Evolutionary conservation across 257 asterid genomes (phyloP).

Genomic region (Anisodus tanguticus): DNA sequence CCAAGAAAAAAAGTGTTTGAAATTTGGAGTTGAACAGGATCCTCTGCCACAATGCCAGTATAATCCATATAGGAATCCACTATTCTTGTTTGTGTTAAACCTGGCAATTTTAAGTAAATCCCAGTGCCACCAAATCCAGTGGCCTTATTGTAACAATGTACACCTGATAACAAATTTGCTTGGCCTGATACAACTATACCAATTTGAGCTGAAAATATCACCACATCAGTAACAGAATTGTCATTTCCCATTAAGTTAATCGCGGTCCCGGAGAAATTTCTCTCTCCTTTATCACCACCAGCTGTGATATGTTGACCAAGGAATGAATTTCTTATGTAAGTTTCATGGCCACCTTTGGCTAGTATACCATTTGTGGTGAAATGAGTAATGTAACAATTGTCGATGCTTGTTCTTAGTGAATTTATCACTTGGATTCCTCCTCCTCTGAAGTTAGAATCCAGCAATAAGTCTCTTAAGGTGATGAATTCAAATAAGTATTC

Average conservation of each 20-base stretch:
- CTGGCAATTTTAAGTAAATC: constrained; percentile 66
- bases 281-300: constrained; percentile 70
- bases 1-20: constrained; percentile 79
- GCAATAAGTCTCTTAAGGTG: constrained; percentile 65
- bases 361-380: constrained; percentile 71
- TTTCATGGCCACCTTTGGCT: constrained; percentile 76
- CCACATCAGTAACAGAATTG: constrained; percentile 75
- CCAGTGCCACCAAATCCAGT: constrained; percentile 86
- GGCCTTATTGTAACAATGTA: constrained; percentile 95
- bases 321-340: constrained; percentile 70
- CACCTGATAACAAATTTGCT: constrained; percentile 72
- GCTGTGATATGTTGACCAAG: constrained; percentile 87
- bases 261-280: constrained; percentile 71
- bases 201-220: constrained; percentile 71
- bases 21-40: constrained; percentile 82
- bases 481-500: constrained; percentile 67
- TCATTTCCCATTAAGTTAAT: constrained; percentile 71
- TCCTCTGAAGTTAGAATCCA: constrained; percentile 71
- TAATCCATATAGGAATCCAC: constrained; percentile 74
- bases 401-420: constrained; percentile 71
- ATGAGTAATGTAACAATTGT: constrained; percentile 79
- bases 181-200: constrained; percentile 75
- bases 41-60: constrained; percentile 90
- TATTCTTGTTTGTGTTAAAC: constrained; percentile 74
- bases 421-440: constrained; percentile 77